Percentiles rank a stretch among this genome's conserved stretches.
Conservation (phyloP, 225 moss, liverwort and hornwort genomes). For the Sphagnum tenellum region DNA sequence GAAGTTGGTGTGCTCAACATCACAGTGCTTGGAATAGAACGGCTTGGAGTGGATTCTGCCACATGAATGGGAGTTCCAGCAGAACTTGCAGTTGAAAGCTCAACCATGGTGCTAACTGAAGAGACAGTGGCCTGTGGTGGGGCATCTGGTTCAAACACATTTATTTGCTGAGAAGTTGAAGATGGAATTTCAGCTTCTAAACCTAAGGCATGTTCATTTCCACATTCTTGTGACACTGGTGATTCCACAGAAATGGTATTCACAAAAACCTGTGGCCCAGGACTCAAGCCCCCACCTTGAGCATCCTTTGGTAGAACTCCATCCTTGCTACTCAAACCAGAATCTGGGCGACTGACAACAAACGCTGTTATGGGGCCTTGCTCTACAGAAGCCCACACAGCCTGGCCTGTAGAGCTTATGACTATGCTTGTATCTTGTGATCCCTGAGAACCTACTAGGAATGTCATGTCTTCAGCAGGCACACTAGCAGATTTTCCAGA, state of each 20-base stretch:
- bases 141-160: constrained; percentile 5
- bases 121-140: constrained; percentile 1
- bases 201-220: constrained; percentile 1
- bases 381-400: background rate
- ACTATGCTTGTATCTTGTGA: constrained; percentile 1
- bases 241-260: constrained; percentile 4
- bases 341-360: background rate
- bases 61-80: no score
- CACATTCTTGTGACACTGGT: constrained; percentile 1
- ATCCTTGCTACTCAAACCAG: background rate
- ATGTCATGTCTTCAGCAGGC: no score
- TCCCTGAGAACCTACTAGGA: no score
- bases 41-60: no score
- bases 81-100: no score
- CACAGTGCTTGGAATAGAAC: constrained; percentile 6
- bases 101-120: no score
- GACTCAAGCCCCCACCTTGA: background rate
- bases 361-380: background rate
- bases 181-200: constrained; percentile 10
- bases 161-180: constrained; percentile 10
- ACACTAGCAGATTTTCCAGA: no score
- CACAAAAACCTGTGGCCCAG: constrained; percentile 5
- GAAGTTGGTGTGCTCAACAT: constrained; percentile 6
- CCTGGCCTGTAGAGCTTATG: background rate
- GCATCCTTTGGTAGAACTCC: no score